Base-by-base conservation (phyloP, 2,329 filamentous ascomycete genomes). In the Volutella citrinella region DNA sequence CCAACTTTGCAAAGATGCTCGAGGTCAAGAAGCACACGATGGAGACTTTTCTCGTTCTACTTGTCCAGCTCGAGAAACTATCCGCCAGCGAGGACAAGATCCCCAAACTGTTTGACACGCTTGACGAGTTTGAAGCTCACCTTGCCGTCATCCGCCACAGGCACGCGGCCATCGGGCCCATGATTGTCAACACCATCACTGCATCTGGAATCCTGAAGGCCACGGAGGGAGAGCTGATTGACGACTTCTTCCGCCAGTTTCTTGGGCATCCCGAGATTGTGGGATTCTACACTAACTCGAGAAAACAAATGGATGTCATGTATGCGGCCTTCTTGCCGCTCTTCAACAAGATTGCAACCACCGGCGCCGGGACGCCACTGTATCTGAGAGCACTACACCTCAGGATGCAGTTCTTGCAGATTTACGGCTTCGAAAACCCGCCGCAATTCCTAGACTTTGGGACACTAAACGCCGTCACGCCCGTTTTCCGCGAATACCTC, bases 361-460 rank as follows among this genome's bases (percentile, higher is more conserved):
- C 47, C 0, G 48, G 59, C 5, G 6, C 38, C 5, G 42, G 48
- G 10, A 57, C 56, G 9, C 49, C 51, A 6, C 21, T 27, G 2
- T 61, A 61, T 23, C 34, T 59, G 1, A 46, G 48, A 20, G 60
- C 59, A 1, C 43, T 63, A n/a, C 52, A 61, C 18, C 44, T 63
- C 5, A 57, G 60, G 0, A 30, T 63, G 0, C 54, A 60, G 17
- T 52, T 43, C 11, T 19, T 63, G 0, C 48, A 43, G 3, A 38
- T 43, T 4, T 54, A 51, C 18, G 32, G 52, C 6, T 60, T 65
- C 10, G 52, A 51, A 3, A 44, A 61, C 24, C 42, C 53, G 0
- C 39, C 49, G 1, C 40, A 49, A 7, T 62, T 52, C 18, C 22
- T 55, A 8, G 28, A 56, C 4, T 19, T 46, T 6, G 42, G 48